Percentiles rank a stretch among this genome's conserved stretches.
These are phyloP conservation scores for Kentomonas sorsogonicus DNA, from an alignment of 208 protist genomes.

Conservation along the genomic window DNA sequence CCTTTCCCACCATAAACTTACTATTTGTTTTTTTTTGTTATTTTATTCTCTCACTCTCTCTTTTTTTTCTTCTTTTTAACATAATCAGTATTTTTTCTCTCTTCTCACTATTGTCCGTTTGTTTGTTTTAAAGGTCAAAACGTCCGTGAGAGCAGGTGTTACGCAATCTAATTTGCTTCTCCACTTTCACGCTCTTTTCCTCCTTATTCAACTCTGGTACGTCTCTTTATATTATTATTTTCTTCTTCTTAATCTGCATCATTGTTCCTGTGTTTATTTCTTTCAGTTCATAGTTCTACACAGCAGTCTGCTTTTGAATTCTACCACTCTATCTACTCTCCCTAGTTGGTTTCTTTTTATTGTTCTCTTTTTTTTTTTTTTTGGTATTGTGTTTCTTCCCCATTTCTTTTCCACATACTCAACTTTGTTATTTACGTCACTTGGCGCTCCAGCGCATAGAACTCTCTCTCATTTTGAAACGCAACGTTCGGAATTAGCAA, in stretches of 20 bases:
- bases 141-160: no score
- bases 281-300: conserved; percentile 13
- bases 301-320: background rate
- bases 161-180: no score
- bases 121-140: no score
- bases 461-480: no score
- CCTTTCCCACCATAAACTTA: background rate
- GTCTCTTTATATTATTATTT: no score
- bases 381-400: background rate
- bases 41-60: background rate
- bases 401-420: background rate
- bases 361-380: conserved; percentile 7
- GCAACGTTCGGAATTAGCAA: no score
- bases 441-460: no score
- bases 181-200: no score
- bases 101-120: background rate
- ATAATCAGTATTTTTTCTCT: background rate
- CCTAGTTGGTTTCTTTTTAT: background rate
- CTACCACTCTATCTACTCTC: background rate
- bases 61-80: conserved; percentile 12
- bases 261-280: conserved; percentile 6
- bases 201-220: no score
- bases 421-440: no score
- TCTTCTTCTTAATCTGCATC: no score
- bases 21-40: background rate